phyloP scores from a whole-genome alignment of 2,329 filamentous ascomycete genomes.

The Fusarium pilosicola region DNA sequence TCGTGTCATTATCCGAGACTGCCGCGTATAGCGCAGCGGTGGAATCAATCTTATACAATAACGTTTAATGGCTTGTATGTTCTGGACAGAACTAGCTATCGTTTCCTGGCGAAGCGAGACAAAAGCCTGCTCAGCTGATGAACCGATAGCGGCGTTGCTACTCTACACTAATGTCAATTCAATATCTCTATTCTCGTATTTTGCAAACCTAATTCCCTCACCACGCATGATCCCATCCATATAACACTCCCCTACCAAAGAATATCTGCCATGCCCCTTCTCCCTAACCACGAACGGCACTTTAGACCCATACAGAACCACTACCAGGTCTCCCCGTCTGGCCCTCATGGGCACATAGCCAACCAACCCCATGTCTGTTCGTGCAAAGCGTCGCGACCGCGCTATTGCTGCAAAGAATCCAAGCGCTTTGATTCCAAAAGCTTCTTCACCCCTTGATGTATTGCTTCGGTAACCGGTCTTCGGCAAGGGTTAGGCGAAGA shows the following conservation, averaged over 20 bases:
- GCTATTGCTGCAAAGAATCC: background rate
- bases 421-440: background rate
- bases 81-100: too few species aligned
- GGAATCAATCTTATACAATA: too few species aligned
- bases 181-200: background rate
- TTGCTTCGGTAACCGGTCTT: accelerated
- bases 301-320: background rate
- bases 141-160: background rate
- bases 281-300: background rate
- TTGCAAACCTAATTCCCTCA: background rate
- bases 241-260: background rate
- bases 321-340: background rate
- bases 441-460: accelerated
- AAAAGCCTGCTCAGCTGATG: background rate
- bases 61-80: background rate
- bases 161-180: background rate
- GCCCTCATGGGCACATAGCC: background rate
- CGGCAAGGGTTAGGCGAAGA: background rate
- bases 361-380: background rate
- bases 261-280: background rate
- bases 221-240: background rate
- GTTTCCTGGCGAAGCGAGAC: background rate
- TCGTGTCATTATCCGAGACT: background rate
- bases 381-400: background rate
- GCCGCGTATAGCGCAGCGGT: background rate